Base-by-base conservation (phyloP, 2,329 filamentous ascomycete species). In the Fusarium staphyleae region DNA sequence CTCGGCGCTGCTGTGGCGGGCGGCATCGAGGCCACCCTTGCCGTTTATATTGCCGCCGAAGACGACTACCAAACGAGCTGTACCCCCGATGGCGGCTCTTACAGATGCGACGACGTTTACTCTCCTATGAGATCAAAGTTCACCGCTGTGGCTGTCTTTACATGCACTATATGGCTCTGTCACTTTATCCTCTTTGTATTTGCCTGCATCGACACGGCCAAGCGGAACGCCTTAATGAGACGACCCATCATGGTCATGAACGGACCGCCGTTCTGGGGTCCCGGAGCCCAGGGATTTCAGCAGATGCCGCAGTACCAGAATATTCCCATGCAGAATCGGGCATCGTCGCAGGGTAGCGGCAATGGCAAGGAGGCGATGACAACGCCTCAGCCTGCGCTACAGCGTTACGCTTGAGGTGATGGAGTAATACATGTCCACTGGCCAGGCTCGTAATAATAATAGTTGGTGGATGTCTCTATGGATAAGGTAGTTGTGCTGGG, bases 131-230 rank as follows among this genome's bases (percentile, higher is more conserved):
- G 32, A 12, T n/a, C 41, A 7, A 39, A 58, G 10, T 66, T 66
- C 35, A 22, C 62, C n/a, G 61, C 63, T 15, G 36, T 64, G 10
- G 43, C 66, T 5, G 55, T 61, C 18, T 65, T 72, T 16, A 55
- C 62, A 1, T 63, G 55, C 22, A 36, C 71, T 18, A 28, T 72
- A 15, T 66, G 62, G 32, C 41, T 69, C n/a, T 33, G 72, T 29
- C 69, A 76, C 54, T 74, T 78, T 33, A 55, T 69, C 49, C 65
- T 78, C 33, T 78, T 78, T 55, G 58, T 77, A 29, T 62, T 68
- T 11, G 74, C 73, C 13, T 78, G 76, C 48, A 65, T 76, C 52
- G 74, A 76, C 49, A 75, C 73, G 1, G 57, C 67, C 43, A 67
- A 60, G 36, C 56, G 67, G 52, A 74, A 75, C 48, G 52, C 56